Conservation (phyloP, 2,329 filamentous ascomycete genomes). For the Botrytis fragariae region DNA sequence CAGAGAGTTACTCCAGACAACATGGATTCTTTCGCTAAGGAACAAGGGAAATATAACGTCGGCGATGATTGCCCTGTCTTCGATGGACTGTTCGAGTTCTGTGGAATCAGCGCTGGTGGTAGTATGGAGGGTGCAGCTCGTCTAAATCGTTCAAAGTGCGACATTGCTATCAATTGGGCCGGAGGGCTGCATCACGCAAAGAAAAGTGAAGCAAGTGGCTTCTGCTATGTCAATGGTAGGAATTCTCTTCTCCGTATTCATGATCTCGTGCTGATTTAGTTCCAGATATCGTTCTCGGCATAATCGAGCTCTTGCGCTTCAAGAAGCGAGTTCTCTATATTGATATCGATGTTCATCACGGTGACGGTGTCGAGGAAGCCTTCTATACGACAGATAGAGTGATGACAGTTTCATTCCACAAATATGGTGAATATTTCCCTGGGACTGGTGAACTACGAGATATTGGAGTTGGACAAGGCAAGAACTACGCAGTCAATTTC, state of each 20-base stretch:
- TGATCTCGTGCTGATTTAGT: conserved; percentile 43
- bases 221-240: conserved; percentile 96
- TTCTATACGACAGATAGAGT: conserved; percentile 92
- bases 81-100: conserved; percentile 95
- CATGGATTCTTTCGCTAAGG: conserved; percentile 89
- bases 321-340: conserved; percentile 97
- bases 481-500: conserved; percentile 88
- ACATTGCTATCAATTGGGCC: conserved; percentile 98
- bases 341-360: conserved; percentile 92
- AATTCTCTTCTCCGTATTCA: neutral
- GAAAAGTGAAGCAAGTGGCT: conserved; percentile 92
- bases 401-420: conserved; percentile 92
- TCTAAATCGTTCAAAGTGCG: conserved; percentile 84
- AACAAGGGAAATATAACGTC: conserved; percentile 92
- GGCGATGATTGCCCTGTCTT: conserved; percentile 97
- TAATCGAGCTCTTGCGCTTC: conserved; percentile 85
- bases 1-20: conserved; percentile 97
- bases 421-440: conserved; percentile 95
- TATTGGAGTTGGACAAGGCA: conserved; percentile 82
- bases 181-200: conserved; percentile 96
- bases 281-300: conserved; percentile 90
- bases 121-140: conserved; percentile 92
- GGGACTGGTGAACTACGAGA: conserved; percentile 85
- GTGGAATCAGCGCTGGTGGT: conserved; percentile 88
- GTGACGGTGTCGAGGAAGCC: conserved; percentile 88